Evolutionary conservation across 1,139 yeast genomes (phyloP).

Genomic region (Yamadazyma spencermartinsiae): DNA sequence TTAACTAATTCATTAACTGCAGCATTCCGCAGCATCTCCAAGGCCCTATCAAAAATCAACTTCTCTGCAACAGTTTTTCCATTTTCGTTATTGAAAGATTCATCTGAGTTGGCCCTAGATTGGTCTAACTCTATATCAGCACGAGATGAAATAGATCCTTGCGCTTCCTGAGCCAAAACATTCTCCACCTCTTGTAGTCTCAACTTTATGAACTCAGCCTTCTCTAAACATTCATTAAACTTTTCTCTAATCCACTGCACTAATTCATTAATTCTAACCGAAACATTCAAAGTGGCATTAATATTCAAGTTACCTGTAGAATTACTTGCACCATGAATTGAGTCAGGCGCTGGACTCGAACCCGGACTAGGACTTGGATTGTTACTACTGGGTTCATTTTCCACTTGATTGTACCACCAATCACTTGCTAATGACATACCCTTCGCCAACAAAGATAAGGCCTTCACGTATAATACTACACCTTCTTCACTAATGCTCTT

Average conservation of each 20-base stretch:
- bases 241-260: constrained; percentile 93
- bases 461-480: constrained; percentile 77
- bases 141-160: background rate
- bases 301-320: constrained; percentile 5
- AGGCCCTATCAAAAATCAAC: constrained; percentile 85
- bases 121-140: background rate
- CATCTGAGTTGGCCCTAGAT: constrained; percentile 1
- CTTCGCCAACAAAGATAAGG: constrained; percentile 74
- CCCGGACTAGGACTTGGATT: background rate
- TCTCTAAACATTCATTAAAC: constrained; percentile 85
- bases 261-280: constrained; percentile 63
- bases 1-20: constrained; percentile 84
- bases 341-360: constrained; percentile 11
- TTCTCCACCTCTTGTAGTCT: constrained; percentile 53
- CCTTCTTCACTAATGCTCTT: constrained; percentile 80
- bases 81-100: background rate
- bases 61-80: constrained; percentile 67
- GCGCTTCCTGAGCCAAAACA: constrained; percentile 11
- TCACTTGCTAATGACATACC: constrained; percentile 84
- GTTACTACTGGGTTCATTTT: constrained; percentile 13
- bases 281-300: constrained; percentile 12
- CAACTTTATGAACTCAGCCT: constrained; percentile 74
- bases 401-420: constrained; percentile 72
- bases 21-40: constrained; percentile 88
- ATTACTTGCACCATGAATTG: constrained; percentile 4